Evolutionary conservation across 345 rosid genomes (phyloP), one percentile per base, ranked within the genome.

Genomic region (Populus alba): DNA sequence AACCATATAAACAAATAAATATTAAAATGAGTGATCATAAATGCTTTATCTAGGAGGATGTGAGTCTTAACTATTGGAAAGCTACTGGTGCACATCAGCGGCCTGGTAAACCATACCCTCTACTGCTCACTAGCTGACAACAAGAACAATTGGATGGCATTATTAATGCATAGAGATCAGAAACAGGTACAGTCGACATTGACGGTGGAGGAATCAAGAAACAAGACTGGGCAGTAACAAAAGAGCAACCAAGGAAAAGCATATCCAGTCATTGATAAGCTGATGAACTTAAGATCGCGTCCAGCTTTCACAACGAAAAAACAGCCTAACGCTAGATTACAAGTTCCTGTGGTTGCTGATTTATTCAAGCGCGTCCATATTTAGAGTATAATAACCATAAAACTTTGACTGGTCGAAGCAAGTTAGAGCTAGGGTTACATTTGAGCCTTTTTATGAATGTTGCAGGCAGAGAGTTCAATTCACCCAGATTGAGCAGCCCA

Each of bases 201-300:
- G 53, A 61, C 4, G 38, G n/a, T 25, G 17, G 11, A 71, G 16
- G 49, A 63, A 2, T 45, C 9, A 22, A 47, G 57, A 67, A 43
- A 35, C 29, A 68, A 71, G 45, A 49, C 27, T 76, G 72, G 92
- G 97, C 95, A 85, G 72, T 39, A 92, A 83, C 41, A 84, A 39
- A 27, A 93, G 80, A 68, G 87, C 86, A 65, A 88, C 91, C 74
- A 91, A 71, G 1, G 84, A 83, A 35, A 91, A 86, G 90, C 97
- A 91, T 82, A 91, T 82, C 90, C 92, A 4, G 81, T 85, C 90
- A 88, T 91, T 11, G 97, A 86, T 68, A 91, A 68, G 82, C 98
- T 89, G 35, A 92, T 80, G 68, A 84, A 95, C 83, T 82, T 88
- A 67, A 92, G 97, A 81, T 95, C 99, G 76, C 91, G 86, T 79